Conservation (phyloP, 202 grass and related monocot genomes). For the Schoenoplectus tabernaemontani region DNA sequence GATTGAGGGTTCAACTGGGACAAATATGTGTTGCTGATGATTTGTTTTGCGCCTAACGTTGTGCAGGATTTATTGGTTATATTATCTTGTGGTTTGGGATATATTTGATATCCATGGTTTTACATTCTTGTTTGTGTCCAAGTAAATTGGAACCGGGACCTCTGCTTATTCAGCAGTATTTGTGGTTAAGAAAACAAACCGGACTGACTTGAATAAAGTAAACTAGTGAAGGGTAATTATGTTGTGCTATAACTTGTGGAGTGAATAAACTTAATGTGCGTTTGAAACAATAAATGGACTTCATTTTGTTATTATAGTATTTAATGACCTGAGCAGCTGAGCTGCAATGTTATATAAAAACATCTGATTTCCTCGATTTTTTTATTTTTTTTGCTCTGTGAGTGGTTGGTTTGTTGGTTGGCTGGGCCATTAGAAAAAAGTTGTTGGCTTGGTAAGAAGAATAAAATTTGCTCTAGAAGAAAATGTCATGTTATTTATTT, state of each 20-base stretch:
- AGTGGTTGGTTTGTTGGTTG: conserved; percentile 10
- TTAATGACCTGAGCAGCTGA: neutral
- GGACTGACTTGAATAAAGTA: neutral
- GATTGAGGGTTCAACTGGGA: conserved; percentile 12
- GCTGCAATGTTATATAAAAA: neutral
- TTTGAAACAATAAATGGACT: too few species aligned
- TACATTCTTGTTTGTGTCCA: neutral
- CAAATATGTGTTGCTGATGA: neutral
- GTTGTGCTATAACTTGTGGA: neutral
- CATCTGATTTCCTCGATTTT: neutral
- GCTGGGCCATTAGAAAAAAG: neutral
- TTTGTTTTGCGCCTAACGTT: neutral
- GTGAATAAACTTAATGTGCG: neutral
- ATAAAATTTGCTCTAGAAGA: too few species aligned
- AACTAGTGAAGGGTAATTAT: too few species aligned
- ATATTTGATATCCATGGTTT: neutral
- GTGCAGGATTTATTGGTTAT: too few species aligned
- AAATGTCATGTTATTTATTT: too few species aligned
- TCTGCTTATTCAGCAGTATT: neutral
- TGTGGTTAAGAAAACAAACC: neutral
- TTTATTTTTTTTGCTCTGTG: neutral
- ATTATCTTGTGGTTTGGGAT: neutral
- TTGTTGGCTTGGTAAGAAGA: conserved; percentile 3
- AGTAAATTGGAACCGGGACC: conserved; percentile 8
- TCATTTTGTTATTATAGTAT: neutral